These are phyloP conservation scores for Phanerodontia chrysosporium DNA, from an alignment of 768 basidiomycete species.

Conservation along the genomic window DNA sequence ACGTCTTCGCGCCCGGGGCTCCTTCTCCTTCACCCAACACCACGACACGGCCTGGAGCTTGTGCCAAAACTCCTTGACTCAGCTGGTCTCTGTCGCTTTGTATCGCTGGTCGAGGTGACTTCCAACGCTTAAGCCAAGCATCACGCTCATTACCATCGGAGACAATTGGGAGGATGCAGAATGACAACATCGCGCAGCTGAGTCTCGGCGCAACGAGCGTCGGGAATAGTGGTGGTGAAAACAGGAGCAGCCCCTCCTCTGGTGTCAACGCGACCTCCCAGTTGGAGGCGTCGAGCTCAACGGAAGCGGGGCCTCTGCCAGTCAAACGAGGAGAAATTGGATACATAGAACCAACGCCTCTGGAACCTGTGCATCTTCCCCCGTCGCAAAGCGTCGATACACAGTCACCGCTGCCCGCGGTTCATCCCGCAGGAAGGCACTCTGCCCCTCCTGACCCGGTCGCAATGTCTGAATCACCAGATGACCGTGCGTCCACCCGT, in stretches of 20 bases:
- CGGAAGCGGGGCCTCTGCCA: slow-evolving; percentile 58
- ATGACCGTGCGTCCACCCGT: background rate
- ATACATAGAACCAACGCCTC: slow-evolving; percentile 39
- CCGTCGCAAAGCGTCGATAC: background rate
- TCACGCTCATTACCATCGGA: background rate
- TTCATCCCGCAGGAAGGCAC: slow-evolving; percentile 48
- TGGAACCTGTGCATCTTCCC: slow-evolving; percentile 4
- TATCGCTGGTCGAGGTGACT: slow-evolving; percentile 1
- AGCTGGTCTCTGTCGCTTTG: slow-evolving; percentile 4
- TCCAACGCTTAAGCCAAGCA: slow-evolving; percentile 1
- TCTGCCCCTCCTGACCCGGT: slow-evolving; percentile 15
- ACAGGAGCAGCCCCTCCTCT: background rate
- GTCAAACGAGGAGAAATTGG: slow-evolving; percentile 65
- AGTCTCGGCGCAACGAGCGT: background rate
- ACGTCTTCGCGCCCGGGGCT: background rate
- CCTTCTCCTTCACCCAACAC: background rate
- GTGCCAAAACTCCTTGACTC: background rate
- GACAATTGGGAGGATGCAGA: background rate
- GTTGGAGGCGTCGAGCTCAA: background rate
- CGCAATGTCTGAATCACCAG: background rate
- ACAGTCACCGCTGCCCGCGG: slow-evolving; percentile 34
- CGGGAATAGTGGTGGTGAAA: background rate
- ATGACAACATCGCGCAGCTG: background rate
- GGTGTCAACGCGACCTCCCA: background rate
- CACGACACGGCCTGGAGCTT: slow-evolving; percentile 3